Evolutionary conservation across 139 green algal genomes (phyloP).

Genomic region (Coelastrella sp.): DNA sequence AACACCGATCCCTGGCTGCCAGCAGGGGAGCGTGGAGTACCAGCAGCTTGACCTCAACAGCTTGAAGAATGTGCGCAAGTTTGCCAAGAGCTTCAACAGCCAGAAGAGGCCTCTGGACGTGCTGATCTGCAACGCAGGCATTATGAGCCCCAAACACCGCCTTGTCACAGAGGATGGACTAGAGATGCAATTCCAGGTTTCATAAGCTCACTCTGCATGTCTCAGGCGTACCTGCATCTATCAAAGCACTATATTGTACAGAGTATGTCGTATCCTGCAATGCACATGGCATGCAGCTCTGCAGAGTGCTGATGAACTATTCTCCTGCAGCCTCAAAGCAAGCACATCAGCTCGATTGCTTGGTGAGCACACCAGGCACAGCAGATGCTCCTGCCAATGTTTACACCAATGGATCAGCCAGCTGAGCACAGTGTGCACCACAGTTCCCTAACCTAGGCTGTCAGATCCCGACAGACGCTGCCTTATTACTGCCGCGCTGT

Average conservation of each 20-base stretch:
- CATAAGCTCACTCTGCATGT: neutral
- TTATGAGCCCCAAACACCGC: slow-evolving; percentile 75
- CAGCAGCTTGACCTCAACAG: slow-evolving; percentile 66
- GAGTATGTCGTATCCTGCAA: neutral
- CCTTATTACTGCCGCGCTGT: no score
- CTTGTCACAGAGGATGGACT: slow-evolving; percentile 65
- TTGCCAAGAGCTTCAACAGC: slow-evolving; percentile 54
- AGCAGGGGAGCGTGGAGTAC: slow-evolving; percentile 9
- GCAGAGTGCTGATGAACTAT: neutral
- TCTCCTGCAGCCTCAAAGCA: no score
- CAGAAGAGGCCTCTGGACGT: slow-evolving; percentile 60
- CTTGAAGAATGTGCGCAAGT: slow-evolving; percentile 63
- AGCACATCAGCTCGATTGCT: no score
- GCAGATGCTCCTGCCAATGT: no score
- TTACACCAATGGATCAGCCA: no score
- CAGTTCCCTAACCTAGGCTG: no score
- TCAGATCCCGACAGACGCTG: no score
- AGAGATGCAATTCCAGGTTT: slow-evolving; percentile 84
- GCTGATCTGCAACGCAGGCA: slow-evolving; percentile 69
- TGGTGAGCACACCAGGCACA: no score
- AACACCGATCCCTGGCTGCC: slow-evolving; percentile 26
- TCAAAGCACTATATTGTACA: no score
- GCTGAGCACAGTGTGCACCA: no score
- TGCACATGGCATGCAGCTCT: neutral
- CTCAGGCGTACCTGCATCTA: neutral